These are phyloP conservation scores for Lactifluus pinguis DNA, from an alignment of 768 basidiomycete species.

Conservation along the genomic window DNA sequence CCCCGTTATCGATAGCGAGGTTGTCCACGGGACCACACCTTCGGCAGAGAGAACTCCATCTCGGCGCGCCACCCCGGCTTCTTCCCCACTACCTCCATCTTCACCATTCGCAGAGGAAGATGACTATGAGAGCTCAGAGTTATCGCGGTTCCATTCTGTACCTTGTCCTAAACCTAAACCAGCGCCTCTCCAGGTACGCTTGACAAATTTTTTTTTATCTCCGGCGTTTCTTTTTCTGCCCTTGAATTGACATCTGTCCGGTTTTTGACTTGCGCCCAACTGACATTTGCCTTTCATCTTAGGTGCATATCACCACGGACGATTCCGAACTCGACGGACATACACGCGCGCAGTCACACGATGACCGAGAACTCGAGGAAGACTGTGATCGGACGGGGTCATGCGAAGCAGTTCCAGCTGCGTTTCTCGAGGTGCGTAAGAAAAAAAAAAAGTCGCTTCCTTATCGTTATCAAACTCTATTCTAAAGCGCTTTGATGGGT, in stretches of 20 bases:
- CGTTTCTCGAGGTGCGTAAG: neutral
- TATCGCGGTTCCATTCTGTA: neutral
- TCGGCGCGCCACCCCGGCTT: neutral
- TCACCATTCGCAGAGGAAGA: constrained; percentile 16
- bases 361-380: neutral
- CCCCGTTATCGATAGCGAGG: constrained; percentile 7
- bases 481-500: neutral
- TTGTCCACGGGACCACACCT: neutral
- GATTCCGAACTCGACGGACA: neutral
- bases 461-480: constrained; percentile 8
- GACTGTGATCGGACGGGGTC: neutral
- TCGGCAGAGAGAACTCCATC: neutral
- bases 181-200: constrained; percentile 1
- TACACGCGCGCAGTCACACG: neutral
- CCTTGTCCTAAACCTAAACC: constrained; percentile 1
- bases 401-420: neutral
- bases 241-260: neutral
- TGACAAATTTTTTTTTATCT: neutral
- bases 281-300: neutral
- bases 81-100: constrained; percentile 17
- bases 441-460: neutral
- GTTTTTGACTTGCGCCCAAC: neutral
- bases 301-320: neutral
- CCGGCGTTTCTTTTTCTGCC: neutral
- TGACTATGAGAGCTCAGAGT: neutral